Percentiles rank a stretch among this genome's conserved stretches.
These are phyloP conservation scores for Lasiodiplodia gonubiensis DNA, from an alignment of 2,329 filamentous ascomycete genomes.

Conservation along the genomic window DNA sequence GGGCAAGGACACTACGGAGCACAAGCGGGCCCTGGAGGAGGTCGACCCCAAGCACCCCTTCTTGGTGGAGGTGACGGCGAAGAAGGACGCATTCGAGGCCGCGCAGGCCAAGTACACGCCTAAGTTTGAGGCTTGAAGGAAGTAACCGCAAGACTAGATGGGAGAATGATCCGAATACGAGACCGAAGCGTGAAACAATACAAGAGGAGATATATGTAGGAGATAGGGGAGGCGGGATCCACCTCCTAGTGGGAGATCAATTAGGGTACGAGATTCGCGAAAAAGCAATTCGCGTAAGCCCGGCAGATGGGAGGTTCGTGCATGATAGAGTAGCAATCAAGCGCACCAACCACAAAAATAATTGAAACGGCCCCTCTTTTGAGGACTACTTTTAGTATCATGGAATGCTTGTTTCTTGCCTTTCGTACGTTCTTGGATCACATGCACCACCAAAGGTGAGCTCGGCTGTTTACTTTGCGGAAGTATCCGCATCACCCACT, in stretches of 20 bases:
- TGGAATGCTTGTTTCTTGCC: neutral
- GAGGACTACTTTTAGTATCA: conserved; percentile 15
- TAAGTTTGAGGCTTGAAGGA: conserved; percentile 65
- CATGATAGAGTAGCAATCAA: conserved; percentile 14
- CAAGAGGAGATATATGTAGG: neutral
- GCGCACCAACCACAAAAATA: neutral
- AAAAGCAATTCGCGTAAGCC: neutral
- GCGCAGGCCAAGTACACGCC: conserved; percentile 85
- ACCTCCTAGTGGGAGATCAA: neutral
- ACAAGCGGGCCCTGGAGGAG: conserved; percentile 59
- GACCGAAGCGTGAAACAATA: neutral
- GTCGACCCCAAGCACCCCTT: conserved; percentile 71
- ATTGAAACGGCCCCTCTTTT: conserved; percentile 5
- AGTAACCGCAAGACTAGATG: neutral
- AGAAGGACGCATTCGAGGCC: conserved; percentile 85
- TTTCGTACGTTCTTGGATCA: neutral
- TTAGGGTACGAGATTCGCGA: neutral
- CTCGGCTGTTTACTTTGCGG: neutral
- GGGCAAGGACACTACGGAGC: conserved; percentile 72
- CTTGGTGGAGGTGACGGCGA: conserved; percentile 77
- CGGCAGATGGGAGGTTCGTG: neutral
- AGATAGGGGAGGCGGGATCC: conserved; percentile 17
- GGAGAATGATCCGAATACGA: conserved; percentile 6
- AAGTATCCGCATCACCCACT: neutral
- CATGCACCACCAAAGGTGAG: neutral